Conservation (phyloP, 2,329 filamentous ascomycete genomes). For the Pseudocercospora pini-densiflorae region DNA sequence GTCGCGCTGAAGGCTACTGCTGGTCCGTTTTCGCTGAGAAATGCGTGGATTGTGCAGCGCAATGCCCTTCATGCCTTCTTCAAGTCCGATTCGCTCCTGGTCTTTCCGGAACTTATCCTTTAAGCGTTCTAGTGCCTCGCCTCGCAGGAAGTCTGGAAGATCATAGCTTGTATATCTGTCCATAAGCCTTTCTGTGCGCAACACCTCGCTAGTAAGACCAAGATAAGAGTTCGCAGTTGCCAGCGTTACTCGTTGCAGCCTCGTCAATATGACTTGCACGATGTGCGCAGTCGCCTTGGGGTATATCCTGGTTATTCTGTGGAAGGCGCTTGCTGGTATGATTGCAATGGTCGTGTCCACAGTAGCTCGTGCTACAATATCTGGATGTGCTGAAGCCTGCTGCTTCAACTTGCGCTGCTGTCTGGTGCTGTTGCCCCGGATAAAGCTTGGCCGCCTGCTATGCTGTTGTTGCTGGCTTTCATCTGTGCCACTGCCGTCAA, state of each 20-base stretch:
- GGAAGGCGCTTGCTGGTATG: slow-evolving; percentile 94
- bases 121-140: slow-evolving; percentile 77
- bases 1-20: slow-evolving; percentile 77
- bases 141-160: slow-evolving; percentile 86
- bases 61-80: slow-evolving; percentile 89
- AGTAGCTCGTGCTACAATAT: slow-evolving; percentile 94
- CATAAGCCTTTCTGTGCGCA: slow-evolving; percentile 93
- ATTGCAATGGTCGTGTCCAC: slow-evolving; percentile 98
- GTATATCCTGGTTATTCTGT: slow-evolving; percentile 88
- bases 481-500: slow-evolving; percentile 34
- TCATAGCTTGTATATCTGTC: slow-evolving; percentile 90
- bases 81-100: slow-evolving; percentile 76
- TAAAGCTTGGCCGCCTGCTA: slow-evolving; percentile 36
- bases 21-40: slow-evolving; percentile 68
- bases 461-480: slow-evolving; percentile 29
- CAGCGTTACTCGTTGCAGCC: slow-evolving; percentile 91
- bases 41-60: slow-evolving; percentile 82
- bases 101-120: slow-evolving; percentile 88
- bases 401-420: slow-evolving; percentile 39
- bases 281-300: slow-evolving; percentile 97
- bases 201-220: slow-evolving; percentile 85
- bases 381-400: slow-evolving; percentile 84
- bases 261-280: slow-evolving; percentile 93
- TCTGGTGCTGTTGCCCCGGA: slow-evolving; percentile 21
- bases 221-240: slow-evolving; percentile 95